A percentile compares a stretch with the other conserved stretches of the same genome.
Evolutionary conservation across 2,329 filamentous ascomycete species (phyloP).

Genomic region (Torrubiellomyces zombiae): DNA sequence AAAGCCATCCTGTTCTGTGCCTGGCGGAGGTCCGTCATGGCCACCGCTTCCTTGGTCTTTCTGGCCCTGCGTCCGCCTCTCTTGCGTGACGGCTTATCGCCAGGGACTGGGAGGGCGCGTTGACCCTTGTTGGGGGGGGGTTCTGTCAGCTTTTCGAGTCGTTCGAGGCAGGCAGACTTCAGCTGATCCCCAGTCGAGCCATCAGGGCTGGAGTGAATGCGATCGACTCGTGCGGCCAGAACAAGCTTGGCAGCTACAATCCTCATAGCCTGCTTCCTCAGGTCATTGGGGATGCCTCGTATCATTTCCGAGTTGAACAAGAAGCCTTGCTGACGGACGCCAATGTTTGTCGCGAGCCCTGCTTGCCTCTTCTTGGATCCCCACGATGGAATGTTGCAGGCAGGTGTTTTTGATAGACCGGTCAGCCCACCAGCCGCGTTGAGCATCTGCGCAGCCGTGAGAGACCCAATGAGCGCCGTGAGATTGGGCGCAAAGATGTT

Average conservation of each 20-base stretch:
- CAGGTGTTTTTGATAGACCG: slow-evolving; percentile 77
- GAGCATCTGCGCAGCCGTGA: slow-evolving; percentile 90
- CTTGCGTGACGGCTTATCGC: slow-evolving; percentile 88
- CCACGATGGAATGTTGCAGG: slow-evolving; percentile 82
- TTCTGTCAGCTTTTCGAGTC: slow-evolving; percentile 84
- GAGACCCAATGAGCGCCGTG: slow-evolving; percentile 74
- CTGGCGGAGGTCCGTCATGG: slow-evolving; percentile 92
- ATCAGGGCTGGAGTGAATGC: slow-evolving; percentile 64
- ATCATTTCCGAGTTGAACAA: slow-evolving; percentile 87
- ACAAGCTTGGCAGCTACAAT: slow-evolving; percentile 89
- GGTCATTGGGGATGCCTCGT: slow-evolving; percentile 63
- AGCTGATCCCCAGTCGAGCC: slow-evolving; percentile 72
- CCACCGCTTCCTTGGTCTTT: slow-evolving; percentile 90
- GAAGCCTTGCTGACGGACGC: slow-evolving; percentile 80
- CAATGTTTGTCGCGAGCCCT: slow-evolving; percentile 83
- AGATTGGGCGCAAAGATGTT: slow-evolving; percentile 89
- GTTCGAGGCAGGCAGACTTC: slow-evolving; percentile 65
- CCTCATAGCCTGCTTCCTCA: slow-evolving; percentile 86
- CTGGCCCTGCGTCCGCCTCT: slow-evolving; percentile 77
- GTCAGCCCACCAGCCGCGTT: slow-evolving; percentile 83
- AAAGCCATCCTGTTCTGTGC: slow-evolving; percentile 94
- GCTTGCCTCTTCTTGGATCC: slow-evolving; percentile 76
- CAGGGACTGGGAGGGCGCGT: slow-evolving; percentile 75
- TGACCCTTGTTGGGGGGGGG: slow-evolving; percentile 78
- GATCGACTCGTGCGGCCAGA: slow-evolving; percentile 81